Evolutionary conservation across 2,329 filamentous ascomycete species (phyloP).

Genomic region (Paracamarosporium sp.): DNA sequence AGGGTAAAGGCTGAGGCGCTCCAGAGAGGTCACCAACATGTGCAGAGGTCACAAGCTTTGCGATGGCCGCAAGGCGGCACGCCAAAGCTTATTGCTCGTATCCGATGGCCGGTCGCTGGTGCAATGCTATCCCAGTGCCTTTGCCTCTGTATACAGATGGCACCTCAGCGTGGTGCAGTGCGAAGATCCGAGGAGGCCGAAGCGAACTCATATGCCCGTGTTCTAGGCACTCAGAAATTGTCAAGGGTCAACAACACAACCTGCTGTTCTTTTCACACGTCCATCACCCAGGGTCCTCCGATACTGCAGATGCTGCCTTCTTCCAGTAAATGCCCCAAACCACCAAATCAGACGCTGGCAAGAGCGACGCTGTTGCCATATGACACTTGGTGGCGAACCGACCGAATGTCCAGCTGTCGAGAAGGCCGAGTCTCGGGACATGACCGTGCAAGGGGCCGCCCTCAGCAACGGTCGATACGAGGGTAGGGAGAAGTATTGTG

Average conservation of each 20-base stretch:
- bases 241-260: no score
- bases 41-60: slow-evolving; percentile 30
- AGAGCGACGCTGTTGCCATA: background rate
- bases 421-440: no score
- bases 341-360: background rate
- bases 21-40: slow-evolving; percentile 15
- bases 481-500: no score
- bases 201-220: background rate
- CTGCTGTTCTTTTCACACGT: background rate
- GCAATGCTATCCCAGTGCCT: no score
- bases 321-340: background rate
- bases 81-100: slow-evolving; percentile 32
- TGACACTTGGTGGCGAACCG: background rate
- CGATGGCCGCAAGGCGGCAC: slow-evolving; percentile 12
- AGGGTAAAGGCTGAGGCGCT: slow-evolving; percentile 2
- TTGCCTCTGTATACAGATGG: background rate
- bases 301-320: background rate
- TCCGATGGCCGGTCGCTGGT: no score
- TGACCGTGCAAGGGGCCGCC: no score
- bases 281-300: background rate
- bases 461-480: no score
- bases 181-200: background rate
- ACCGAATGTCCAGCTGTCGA: no score
- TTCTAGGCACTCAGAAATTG: background rate
- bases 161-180: background rate